Base-by-base conservation (phyloP, 352 stramenopile genomes). In the Globisporangium perplexum region DNA sequence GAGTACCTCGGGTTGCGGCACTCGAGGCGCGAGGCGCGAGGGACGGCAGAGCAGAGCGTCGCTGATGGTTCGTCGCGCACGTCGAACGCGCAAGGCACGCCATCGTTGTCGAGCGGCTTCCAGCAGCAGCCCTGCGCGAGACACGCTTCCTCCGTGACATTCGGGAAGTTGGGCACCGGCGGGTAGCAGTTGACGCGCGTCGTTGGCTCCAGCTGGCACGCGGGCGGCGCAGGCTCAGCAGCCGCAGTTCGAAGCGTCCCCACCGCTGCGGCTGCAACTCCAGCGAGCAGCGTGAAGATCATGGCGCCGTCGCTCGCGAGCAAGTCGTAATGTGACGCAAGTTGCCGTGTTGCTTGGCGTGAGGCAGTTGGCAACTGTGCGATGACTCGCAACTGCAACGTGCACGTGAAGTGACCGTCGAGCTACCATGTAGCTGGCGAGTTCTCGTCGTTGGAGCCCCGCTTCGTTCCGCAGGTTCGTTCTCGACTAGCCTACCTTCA, bases 81-180 rank as follows among this genome's bases (percentile, higher is more conserved):
- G 7, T 74, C 73, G 63, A 88, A 93, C 7, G 76, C 80, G 51
- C 85, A 95, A 8, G 77, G 74, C 7, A 88, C 31, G 20, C 69
- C 71, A 43, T 56, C 57, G 30, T 83, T 85, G 28, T 82, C 62
- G 12, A 91, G 65, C 49, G 60, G 65, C 45, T 88, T 70, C 81
- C 81, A 93, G 76, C 81, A 93, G 50, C 85, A 95, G 23, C 85
- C 85, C 53, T 95, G 85, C 3, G 83, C 85, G 23, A 83, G 54
- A 70, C 85, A 95, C 20, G 79, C 50, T 50, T 95, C 85, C 43
- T 91, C 81, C 18, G 81, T 93, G 30, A 65, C 69, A 35, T 77
- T 80, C 7, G 77, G 82, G 52, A 92, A 92, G 50, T 80, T 75
- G 11, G 62, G 30, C 15, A 65, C 59, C 11, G 66, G 57, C 23